Conservation (phyloP, 257 asterid species). For the Solanum piurae region DNA sequence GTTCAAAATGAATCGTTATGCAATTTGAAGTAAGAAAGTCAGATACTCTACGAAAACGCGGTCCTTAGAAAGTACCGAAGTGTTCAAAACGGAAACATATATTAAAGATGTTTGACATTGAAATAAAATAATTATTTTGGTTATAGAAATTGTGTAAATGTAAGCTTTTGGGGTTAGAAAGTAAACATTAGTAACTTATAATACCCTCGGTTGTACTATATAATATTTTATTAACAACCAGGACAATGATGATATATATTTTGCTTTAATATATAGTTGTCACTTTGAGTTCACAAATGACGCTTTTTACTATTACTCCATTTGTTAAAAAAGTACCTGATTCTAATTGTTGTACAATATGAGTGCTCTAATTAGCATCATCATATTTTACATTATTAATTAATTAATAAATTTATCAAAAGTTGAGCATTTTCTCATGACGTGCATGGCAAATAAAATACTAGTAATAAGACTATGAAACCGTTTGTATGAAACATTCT, state of each 20-base stretch:
- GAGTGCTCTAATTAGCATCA: neutral
- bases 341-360: neutral
- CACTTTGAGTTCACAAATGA: neutral
- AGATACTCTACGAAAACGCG: neutral
- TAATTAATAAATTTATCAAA: neutral
- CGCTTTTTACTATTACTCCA: neutral
- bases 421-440: neutral
- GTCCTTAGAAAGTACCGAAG: no score
- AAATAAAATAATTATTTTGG: neutral
- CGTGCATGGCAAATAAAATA: neutral
- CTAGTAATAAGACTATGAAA: neutral
- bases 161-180: neutral
- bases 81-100: neutral
- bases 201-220: neutral
- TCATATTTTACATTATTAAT: neutral
- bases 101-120: neutral
- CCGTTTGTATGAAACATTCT: neutral
- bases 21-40: neutral
- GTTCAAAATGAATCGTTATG: neutral
- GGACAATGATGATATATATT: neutral
- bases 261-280: neutral
- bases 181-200: neutral
- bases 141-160: neutral
- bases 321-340: neutral
- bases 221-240: neutral